Conservation (phyloP, 2,329 filamentous ascomycete genomes). For the Myriosclerotinia duriaeana region DNA sequence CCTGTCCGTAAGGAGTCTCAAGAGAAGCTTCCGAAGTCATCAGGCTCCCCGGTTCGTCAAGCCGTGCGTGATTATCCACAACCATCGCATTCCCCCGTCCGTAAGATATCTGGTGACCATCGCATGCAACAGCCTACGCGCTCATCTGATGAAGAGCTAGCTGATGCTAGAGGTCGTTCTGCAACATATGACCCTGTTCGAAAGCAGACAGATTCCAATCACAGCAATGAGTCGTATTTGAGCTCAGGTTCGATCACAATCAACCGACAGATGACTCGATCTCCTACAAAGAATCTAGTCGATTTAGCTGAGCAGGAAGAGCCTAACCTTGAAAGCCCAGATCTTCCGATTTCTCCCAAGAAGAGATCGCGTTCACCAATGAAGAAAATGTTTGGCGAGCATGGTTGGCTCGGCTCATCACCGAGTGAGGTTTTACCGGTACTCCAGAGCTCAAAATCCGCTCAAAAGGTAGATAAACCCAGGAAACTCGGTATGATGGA, state of each 20-base stretch:
- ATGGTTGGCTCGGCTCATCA: conserved; percentile 38
- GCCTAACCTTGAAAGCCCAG: conserved; percentile 2
- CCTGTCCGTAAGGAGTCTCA: background rate
- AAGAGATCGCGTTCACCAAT: conserved; percentile 40
- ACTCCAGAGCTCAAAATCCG: conserved; percentile 24
- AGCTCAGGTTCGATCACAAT: conserved; percentile 11
- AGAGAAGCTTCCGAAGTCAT: conserved; percentile 2
- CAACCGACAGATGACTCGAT: conserved; percentile 28
- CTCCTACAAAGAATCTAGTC: conserved; percentile 28
- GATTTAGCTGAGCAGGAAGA: conserved; percentile 31
- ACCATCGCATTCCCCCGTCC: conserved; percentile 9
- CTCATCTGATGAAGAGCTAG: conserved; percentile 7
- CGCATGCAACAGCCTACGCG: background rate
- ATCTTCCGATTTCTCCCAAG: conserved; percentile 27
- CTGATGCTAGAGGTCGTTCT: background rate
- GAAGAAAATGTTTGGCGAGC: conserved; percentile 41
- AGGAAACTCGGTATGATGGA: conserved; percentile 36
- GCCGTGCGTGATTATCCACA: background rate
- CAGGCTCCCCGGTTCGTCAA: conserved; percentile 14
- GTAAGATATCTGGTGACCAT: background rate
- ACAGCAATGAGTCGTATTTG: conserved; percentile 8
- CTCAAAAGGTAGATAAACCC: conserved; percentile 17
- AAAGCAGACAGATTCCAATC: background rate
- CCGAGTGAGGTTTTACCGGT: conserved; percentile 30
- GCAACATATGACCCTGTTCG: background rate